A percentile compares a stretch with the other conserved stretches of the same genome.
Evolutionary conservation across 139 green algal species (phyloP).

Genomic region (Chlamydomonas urium): DNA sequence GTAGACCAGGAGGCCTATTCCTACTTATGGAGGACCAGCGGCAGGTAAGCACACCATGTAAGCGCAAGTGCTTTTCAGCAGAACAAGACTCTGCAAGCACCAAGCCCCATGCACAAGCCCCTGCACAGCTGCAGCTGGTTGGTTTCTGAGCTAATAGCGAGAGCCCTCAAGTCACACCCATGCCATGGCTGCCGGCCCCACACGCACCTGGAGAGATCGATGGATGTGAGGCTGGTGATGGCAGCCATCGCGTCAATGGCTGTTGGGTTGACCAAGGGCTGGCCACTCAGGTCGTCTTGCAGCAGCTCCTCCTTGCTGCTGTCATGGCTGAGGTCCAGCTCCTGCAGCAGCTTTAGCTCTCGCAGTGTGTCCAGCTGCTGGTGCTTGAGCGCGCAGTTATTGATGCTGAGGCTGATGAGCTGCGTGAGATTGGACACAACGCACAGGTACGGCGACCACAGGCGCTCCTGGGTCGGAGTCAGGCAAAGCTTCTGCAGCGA

Average conservation of each 20-base stretch:
- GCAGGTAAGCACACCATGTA: too few relatives aligned
- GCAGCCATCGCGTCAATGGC: slow-evolving; percentile 18
- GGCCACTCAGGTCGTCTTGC: background rate
- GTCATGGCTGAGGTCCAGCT: slow-evolving; percentile 34
- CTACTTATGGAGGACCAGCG: too few relatives aligned
- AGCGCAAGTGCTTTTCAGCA: too few relatives aligned
- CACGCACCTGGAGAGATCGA: slow-evolving; percentile 24
- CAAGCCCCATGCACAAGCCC: too few relatives aligned
- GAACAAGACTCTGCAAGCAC: too few relatives aligned
- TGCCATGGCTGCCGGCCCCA: too few relatives aligned
- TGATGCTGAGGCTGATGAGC: slow-evolving; percentile 22
- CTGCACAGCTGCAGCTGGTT: too few relatives aligned
- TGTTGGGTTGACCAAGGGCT: slow-evolving; percentile 7
- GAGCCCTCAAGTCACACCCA: too few relatives aligned
- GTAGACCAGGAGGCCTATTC: too few relatives aligned
- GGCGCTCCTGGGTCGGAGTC: slow-evolving; percentile 12
- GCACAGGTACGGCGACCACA: slow-evolving; percentile 15
- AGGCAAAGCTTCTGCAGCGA: slow-evolving; percentile 37
- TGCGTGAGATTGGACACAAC: slow-evolving; percentile 16
- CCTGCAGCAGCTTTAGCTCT: slow-evolving; percentile 16
- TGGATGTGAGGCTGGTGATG: slow-evolving; percentile 26
- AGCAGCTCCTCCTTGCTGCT: background rate
- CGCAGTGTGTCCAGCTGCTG: slow-evolving; percentile 12
- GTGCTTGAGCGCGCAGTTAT: slow-evolving; percentile 24
- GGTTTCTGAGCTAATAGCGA: too few relatives aligned